Conservation (phyloP, 192 early-diverging fungal genomes). For the Coemansia sp. region DNA sequence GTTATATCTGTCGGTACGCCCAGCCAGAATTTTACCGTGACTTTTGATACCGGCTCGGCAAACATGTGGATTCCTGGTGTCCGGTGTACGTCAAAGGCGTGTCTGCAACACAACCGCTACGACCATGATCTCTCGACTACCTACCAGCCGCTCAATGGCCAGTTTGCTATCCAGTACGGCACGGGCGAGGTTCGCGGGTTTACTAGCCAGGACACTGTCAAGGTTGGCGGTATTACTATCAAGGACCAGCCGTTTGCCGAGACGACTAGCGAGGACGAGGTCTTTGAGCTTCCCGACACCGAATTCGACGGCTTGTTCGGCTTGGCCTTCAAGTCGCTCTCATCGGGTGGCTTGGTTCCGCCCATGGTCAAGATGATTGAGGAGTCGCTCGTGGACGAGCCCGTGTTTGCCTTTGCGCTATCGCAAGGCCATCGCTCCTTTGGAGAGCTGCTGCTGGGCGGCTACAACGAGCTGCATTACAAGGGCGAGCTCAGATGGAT, state of each 20-base stretch:
- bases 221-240: slow-evolving; percentile 46
- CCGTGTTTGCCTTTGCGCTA: slow-evolving; percentile 51
- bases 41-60: slow-evolving; percentile 73
- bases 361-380: slow-evolving; percentile 53
- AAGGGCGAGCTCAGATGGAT: slow-evolving; percentile 57
- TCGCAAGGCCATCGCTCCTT: slow-evolving; percentile 41
- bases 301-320: slow-evolving; percentile 58
- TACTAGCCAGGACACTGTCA: slow-evolving; percentile 49
- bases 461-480: slow-evolving; percentile 55
- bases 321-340: slow-evolving; percentile 50
- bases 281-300: slow-evolving; percentile 43
- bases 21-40: slow-evolving; percentile 61
- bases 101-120: slow-evolving; percentile 45
- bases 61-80: slow-evolving; percentile 64
- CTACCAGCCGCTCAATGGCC: slow-evolving; percentile 41
- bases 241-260: slow-evolving; percentile 54
- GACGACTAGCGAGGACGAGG: slow-evolving; percentile 50
- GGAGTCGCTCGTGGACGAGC: slow-evolving; percentile 44
- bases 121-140: slow-evolving; percentile 42
- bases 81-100: slow-evolving; percentile 46
- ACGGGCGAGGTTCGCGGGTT: slow-evolving; percentile 52
- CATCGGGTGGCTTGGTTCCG: slow-evolving; percentile 42
- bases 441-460: slow-evolving; percentile 55
- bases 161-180: slow-evolving; percentile 53
- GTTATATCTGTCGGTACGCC: slow-evolving; percentile 65